Evolutionary conservation across 169 alveolate genomes (phyloP).

Genomic region (Plasmodium malariae): DNA sequence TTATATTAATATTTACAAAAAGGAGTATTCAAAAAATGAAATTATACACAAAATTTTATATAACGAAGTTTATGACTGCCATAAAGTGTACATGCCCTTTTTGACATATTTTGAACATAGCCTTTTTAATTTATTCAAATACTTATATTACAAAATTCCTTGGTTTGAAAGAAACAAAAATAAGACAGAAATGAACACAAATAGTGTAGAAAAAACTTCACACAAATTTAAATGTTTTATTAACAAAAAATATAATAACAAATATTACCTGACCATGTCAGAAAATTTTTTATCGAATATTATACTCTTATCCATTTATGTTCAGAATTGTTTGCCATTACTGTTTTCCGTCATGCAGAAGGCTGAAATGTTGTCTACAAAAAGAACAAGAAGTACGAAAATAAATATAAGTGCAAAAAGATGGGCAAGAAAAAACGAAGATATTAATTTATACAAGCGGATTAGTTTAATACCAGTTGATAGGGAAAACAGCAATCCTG

Average conservation of each 20-base stretch:
- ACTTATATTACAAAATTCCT: slow-evolving; percentile 4
- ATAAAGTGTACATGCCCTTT: not conserved
- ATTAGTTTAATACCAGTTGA: not conserved
- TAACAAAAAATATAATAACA: slow-evolving; percentile 21
- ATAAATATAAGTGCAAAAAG: not conserved
- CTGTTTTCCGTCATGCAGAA: slow-evolving; percentile 55
- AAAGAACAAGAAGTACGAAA: not conserved
- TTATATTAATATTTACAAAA: slow-evolving; percentile 22
- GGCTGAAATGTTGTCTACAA: not conserved
- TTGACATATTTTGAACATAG: slow-evolving; percentile 56
- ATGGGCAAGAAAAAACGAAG: not conserved
- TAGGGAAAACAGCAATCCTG: not conserved
- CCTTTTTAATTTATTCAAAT: slow-evolving; percentile 19
- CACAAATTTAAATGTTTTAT: not conserved
- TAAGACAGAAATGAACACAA: not conserved
- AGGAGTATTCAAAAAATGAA: slow-evolving; percentile 35
- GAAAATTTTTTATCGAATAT: slow-evolving; percentile 60
- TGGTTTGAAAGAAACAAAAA: slow-evolving; percentile 1
- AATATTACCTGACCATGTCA: slow-evolving; percentile 14
- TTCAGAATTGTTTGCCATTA: slow-evolving; percentile 54
- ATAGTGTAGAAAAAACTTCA: not conserved
- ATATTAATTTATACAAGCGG: not conserved
- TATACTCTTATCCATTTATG: slow-evolving; percentile 49
- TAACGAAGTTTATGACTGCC: slow-evolving; percentile 8
- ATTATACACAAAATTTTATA: not conserved